Evolutionary conservation across 345 rosid species (phyloP).

Genomic region (Chamaenerion angustifolium): DNA sequence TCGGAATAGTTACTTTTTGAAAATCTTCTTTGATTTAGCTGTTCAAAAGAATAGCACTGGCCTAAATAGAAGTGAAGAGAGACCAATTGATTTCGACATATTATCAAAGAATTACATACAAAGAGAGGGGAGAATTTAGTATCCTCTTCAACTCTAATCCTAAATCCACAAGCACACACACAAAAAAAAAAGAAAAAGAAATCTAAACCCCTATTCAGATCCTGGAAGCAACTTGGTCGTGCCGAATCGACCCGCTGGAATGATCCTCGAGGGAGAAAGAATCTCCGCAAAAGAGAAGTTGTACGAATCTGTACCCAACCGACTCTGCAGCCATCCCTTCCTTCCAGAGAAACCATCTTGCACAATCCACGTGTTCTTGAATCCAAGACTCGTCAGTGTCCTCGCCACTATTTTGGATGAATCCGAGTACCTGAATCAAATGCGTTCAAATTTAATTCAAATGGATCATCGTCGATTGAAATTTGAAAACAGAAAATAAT

Average conservation of each 20-base stretch:
- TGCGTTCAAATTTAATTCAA: background rate
- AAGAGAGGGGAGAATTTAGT: no score
- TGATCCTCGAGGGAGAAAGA: slow-evolving; percentile 50
- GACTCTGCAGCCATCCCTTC: slow-evolving; percentile 83
- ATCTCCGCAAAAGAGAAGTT: slow-evolving; percentile 51
- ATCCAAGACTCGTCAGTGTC: slow-evolving; percentile 55
- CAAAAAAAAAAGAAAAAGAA: no score
- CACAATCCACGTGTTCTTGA: slow-evolving; percentile 63
- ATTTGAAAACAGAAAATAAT: background rate
- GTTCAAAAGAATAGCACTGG: no score
- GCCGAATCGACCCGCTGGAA: slow-evolving; percentile 50
- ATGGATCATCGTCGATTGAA: no score
- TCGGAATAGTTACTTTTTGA: no score
- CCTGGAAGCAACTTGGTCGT: slow-evolving; percentile 74
- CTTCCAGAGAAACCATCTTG: slow-evolving; percentile 78
- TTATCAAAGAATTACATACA: no score
- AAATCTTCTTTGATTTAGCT: no score
- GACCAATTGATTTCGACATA: no score
- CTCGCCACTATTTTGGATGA: slow-evolving; percentile 67
- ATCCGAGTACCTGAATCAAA: slow-evolving; percentile 50
- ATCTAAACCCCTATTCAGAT: slow-evolving; percentile 22
- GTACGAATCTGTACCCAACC: slow-evolving; percentile 72
- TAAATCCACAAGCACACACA: no score
- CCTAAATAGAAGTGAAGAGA: no score
- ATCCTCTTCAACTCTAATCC: no score